These are phyloP conservation scores for Yamadazyma olivae DNA, from an alignment of 805 yeast genomes.

Conservation along the genomic window DNA sequence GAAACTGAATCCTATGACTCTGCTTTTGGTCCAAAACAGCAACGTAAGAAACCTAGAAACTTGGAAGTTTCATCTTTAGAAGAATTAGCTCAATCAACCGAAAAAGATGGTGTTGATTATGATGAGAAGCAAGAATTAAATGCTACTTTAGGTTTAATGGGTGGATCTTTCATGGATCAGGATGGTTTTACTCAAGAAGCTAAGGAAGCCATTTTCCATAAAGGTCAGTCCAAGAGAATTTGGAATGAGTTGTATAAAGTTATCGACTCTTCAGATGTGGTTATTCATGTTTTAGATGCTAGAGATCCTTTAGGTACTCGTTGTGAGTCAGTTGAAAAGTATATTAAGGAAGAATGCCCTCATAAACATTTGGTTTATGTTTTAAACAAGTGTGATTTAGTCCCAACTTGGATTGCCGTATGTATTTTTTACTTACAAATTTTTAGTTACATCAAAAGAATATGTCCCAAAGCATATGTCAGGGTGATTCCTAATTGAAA, in stretches of 20 bases:
- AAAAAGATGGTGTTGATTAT: slow-evolving; percentile 52
- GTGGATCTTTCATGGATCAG: slow-evolving; percentile 52
- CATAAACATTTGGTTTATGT: slow-evolving; percentile 95
- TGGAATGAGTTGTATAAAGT: slow-evolving; percentile 98
- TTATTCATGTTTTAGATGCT: slow-evolving; percentile 94
- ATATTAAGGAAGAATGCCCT: slow-evolving; percentile 88
- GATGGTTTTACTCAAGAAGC: slow-evolving; percentile 90
- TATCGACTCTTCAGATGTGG: slow-evolving; percentile 96
- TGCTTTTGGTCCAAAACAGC: slow-evolving; percentile 94
- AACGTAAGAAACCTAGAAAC: slow-evolving; percentile 84
- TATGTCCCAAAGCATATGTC: slow-evolving; percentile 79
- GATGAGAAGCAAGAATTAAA: slow-evolving; percentile 76
- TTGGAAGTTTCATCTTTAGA: slow-evolving; percentile 71
- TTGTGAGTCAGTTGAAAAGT: slow-evolving; percentile 89
- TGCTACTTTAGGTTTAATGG: slow-evolving; percentile 79
- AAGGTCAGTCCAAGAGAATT: slow-evolving; percentile 97
- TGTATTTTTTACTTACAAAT: slow-evolving; percentile 41
- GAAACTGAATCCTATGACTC: slow-evolving; percentile 82
- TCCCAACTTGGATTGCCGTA: slow-evolving; percentile 99
- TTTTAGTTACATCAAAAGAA: neutral
- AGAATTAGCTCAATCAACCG: slow-evolving; percentile 65
- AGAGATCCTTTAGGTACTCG: slow-evolving; percentile 97
- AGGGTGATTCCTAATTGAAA: slow-evolving; percentile 52
- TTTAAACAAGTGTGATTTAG: slow-evolving; percentile 94
- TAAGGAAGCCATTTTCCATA: slow-evolving; percentile 90